Evolutionary conservation across 169 alveolate species (phyloP).

Genomic region (Cryptosporidium sp.): DNA sequence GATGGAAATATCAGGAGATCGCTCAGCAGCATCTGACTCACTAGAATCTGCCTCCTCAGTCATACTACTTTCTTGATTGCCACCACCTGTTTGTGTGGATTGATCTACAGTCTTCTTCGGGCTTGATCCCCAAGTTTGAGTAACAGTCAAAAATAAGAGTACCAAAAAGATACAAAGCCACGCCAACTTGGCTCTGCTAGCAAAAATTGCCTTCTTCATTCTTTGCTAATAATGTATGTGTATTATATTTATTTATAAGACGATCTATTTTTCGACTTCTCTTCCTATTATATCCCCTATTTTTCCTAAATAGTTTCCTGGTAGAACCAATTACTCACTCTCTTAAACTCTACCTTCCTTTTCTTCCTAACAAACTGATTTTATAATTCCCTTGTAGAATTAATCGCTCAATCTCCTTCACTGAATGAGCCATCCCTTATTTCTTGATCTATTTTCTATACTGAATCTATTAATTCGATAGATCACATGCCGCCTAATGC

Average conservation of each 20-base stretch:
- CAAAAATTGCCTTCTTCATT: slow-evolving; percentile 3
- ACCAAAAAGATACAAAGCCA: slow-evolving; percentile 39
- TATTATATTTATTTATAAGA: background rate
- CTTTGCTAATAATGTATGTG: background rate
- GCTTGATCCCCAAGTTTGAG: slow-evolving; percentile 4
- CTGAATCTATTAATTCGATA: slow-evolving; percentile 75
- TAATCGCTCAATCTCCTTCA: slow-evolving; percentile 68
- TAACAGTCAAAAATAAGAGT: background rate
- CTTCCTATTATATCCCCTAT: slow-evolving; percentile 2
- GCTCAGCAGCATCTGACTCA: slow-evolving; percentile 7
- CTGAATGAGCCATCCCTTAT: slow-evolving; percentile 27
- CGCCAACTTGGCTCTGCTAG: slow-evolving; percentile 5
- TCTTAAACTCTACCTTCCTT: slow-evolving; percentile 19
- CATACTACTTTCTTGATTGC: background rate
- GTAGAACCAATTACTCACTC: slow-evolving; percentile 11
- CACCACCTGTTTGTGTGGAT: slow-evolving; percentile 1
- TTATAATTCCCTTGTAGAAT: slow-evolving; percentile 50
- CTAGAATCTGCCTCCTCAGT: slow-evolving; percentile 53
- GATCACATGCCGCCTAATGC: slow-evolving; percentile 35
- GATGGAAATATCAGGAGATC: slow-evolving; percentile 50
- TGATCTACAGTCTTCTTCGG: background rate
- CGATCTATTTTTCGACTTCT: background rate
- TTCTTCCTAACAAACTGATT: slow-evolving; percentile 38
- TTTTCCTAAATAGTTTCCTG: slow-evolving; percentile 3
- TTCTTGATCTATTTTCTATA: slow-evolving; percentile 41